Evolutionary conservation across 306 rosid genomes (phyloP).

Genomic region (Lathyrus oleraceus): DNA sequence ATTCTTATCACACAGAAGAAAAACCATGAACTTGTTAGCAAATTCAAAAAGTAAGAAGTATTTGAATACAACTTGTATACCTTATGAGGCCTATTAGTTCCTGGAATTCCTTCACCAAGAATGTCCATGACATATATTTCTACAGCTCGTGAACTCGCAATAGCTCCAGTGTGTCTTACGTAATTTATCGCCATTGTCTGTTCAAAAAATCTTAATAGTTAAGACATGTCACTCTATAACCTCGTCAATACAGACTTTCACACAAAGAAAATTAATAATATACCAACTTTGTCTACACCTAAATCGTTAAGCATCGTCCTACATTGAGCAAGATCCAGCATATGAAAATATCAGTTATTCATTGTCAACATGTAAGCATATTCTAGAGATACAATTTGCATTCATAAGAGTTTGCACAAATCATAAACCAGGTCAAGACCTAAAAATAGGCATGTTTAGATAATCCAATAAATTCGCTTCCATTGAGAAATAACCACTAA

Average conservation of each 20-base stretch:
- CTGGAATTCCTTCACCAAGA: conserved; percentile 68
- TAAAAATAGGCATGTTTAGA: conserved; percentile 8
- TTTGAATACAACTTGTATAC: conserved; percentile 38
- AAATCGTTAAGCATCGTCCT: too few relatives aligned
- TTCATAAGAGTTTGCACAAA: conserved; percentile 7
- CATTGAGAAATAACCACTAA: background rate
- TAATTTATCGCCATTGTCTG: conserved; percentile 66
- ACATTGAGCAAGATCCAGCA: too few relatives aligned
- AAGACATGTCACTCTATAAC: conserved; percentile 22
- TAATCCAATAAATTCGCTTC: conserved; percentile 3
- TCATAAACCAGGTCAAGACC: conserved; percentile 9
- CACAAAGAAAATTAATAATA: conserved; percentile 29
- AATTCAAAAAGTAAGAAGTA: background rate
- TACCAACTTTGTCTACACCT: too few relatives aligned
- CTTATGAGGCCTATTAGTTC: conserved; percentile 61
- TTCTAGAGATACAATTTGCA: background rate
- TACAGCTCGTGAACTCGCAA: conserved; percentile 92
- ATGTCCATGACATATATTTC: conserved; percentile 69
- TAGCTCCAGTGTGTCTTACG: conserved; percentile 63
- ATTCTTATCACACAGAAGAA: background rate
- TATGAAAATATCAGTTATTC: too few relatives aligned
- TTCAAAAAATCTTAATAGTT: conserved; percentile 37
- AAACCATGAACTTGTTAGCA: conserved; percentile 31
- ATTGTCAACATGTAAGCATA: too few relatives aligned
- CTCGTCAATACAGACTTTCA: conserved; percentile 21